Evolutionary conservation across 129 eudicot genomes (phyloP), one percentile per base, ranked within the genome.

Genomic region (Chrysanthemum lavandulifolium): DNA sequence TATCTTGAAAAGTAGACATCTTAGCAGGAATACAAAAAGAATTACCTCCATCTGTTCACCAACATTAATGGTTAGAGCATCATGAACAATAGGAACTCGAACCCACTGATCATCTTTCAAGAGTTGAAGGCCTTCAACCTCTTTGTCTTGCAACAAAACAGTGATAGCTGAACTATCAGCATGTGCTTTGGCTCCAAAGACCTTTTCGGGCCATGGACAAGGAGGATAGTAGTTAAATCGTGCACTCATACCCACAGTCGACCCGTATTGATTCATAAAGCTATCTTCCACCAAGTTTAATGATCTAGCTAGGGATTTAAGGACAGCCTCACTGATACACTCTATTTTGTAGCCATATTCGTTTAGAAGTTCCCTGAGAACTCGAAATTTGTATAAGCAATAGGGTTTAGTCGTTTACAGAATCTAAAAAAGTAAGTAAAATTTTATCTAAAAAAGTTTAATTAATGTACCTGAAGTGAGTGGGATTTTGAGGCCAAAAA

Each of bases 1-100:
- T 36, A 36, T 36, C 43, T 36, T 6, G 43, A 5, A 1, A 36
- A 36, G 8, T 36, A 36, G 43, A 4, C 43, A 5, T 5, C 7
- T 36, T 36, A 58, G 29, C 21, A 58, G 47, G 13, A 19, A 62
- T 50, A 64, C 21, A 36, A 61, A 27, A 27, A 27, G 2, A 7
- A 54, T 66, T 84, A 89, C 96, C 93, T 86, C 90, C 5, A 78
- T 11, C 33, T 76, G 84, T 55, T 90, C 96, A 10, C 96, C 96
- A 27, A 72, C 76, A 33, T 82, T 84, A n/a, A 87, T 72, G 23
- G 84, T 40, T 31, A 86, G 48, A 25, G 90, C 85, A 61, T 78
- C 27, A 10, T 76, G 88, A 31, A 76, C 50, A 29, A 78, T 61
- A 4, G 87, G 87, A 63, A 87, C 90, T 15, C 50, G 50, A 55